A percentile compares a stretch with the other conserved stretches of the same genome.
These are phyloP conservation scores for Pseudonitzschia multiseries DNA, from an alignment of 108 stramenopile species.

Conservation along the genomic window DNA sequence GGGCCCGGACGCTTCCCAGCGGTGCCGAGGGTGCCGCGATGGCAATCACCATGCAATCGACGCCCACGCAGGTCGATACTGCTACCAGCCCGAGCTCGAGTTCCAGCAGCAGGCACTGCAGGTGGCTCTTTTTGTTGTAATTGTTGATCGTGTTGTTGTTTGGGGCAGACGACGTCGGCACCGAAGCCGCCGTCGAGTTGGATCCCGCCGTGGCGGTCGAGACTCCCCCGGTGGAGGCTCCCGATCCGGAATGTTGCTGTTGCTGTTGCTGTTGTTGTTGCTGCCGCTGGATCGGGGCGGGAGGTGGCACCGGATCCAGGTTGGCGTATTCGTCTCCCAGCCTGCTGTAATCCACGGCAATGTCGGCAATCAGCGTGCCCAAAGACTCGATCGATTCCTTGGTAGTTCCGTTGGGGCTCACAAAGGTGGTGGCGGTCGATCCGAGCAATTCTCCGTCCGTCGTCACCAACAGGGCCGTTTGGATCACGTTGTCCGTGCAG, in stretches of 20 bases:
- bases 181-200: background rate
- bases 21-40: conserved; percentile 68
- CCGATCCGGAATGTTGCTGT: no score
- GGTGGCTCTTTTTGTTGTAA: conserved; percentile 25
- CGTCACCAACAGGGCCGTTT: conserved; percentile 73
- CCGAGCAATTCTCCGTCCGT: conserved; percentile 76
- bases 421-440: conserved; percentile 31
- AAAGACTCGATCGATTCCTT: conserved; percentile 51
- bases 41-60: conserved; percentile 74
- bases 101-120: conserved; percentile 52
- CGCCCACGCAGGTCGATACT: conserved; percentile 58
- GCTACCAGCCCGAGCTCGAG: conserved; percentile 62
- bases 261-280: background rate
- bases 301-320: conserved; percentile 5
- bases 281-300: background rate
- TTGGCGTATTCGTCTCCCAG: conserved; percentile 37
- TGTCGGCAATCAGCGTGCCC: conserved; percentile 76
- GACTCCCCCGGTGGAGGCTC: background rate
- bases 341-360: conserved; percentile 43
- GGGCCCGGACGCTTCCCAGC: conserved; percentile 66
- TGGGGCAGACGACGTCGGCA: background rate
- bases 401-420: conserved; percentile 18
- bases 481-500: conserved; percentile 64
- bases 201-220: background rate
- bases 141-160: background rate